Evolutionary conservation across 2,329 filamentous ascomycete genomes (phyloP).

Genomic region (Aspergillus fischeri): DNA sequence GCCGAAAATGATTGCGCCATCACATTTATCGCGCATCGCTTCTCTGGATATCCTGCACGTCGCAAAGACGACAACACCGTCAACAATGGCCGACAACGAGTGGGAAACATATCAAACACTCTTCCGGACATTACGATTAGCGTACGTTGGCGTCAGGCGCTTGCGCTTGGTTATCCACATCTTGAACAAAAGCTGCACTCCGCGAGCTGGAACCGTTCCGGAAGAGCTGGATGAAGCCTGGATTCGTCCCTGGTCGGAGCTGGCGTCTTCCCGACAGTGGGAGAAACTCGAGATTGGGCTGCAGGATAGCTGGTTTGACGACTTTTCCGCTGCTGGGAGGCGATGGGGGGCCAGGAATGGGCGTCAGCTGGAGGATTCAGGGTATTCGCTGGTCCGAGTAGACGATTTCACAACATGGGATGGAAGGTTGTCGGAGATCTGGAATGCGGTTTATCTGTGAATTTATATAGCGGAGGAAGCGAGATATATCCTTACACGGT

Average conservation of each 20-base stretch:
- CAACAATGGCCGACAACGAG: not conserved
- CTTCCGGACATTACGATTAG: slow-evolving; percentile 1
- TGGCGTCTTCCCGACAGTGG: slow-evolving; percentile 1
- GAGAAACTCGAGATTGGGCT: slow-evolving; percentile 2
- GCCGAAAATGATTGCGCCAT: slow-evolving; percentile 1
- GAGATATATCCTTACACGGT: not conserved
- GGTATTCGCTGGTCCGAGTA: not conserved
- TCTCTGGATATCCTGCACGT: slow-evolving; percentile 1
- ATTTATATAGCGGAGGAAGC: not conserved
- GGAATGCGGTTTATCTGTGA: slow-evolving; percentile 2
- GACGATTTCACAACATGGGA: slow-evolving; percentile 5
- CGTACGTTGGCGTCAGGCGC: not conserved
- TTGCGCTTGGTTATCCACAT: slow-evolving; percentile 1
- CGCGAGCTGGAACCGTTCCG: slow-evolving; percentile 3
- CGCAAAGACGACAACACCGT: not conserved
- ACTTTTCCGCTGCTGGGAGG: not conserved
- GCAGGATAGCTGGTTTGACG: slow-evolving; percentile 2
- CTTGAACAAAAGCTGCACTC: slow-evolving; percentile 1
- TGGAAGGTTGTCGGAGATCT: slow-evolving; percentile 2
- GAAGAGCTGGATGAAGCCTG: slow-evolving; percentile 1
- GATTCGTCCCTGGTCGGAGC: slow-evolving; percentile 3
- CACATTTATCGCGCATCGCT: slow-evolving; percentile 1
- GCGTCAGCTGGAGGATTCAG: not conserved
- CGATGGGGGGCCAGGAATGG: not conserved
- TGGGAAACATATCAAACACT: slow-evolving; percentile 1